These are phyloP conservation scores for Sporothrix mexicana DNA, from an alignment of 2,329 filamentous ascomycete genomes.

Conservation along the genomic window DNA sequence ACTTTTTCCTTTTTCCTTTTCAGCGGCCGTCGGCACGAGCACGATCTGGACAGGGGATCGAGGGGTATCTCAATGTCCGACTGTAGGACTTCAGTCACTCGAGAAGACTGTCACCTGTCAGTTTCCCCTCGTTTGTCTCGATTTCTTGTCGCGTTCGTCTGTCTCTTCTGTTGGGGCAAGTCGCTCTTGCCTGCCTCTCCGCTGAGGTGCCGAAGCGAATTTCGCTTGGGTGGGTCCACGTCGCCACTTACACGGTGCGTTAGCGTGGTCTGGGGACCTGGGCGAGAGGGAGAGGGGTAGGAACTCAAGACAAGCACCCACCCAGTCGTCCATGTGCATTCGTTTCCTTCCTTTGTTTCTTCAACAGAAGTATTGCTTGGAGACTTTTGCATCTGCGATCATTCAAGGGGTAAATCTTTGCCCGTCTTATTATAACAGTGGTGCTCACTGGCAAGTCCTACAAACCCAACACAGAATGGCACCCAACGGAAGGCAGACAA, in stretches of 20 bases:
- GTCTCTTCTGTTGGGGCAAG: background rate
- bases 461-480: background rate
- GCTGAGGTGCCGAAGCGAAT: slow-evolving; percentile 27
- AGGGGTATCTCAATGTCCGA: background rate
- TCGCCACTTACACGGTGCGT: slow-evolving; percentile 11
- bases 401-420: too few species aligned
- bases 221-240: slow-evolving; percentile 14
- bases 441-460: background rate
- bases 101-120: background rate
- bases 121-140: background rate
- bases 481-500: too few species aligned
- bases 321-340: background rate
- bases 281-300: background rate
- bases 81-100: background rate
- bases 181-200: background rate
- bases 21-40: background rate
- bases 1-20: slow-evolving; percentile 20
- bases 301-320: background rate
- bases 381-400: too few species aligned
- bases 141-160: background rate
- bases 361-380: too few species aligned
- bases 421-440: too few species aligned
- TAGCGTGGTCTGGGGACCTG: background rate
- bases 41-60: background rate
- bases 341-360: background rate